Conservation (phyloP, 2,329 filamentous ascomycete species). For the Colletotrichum tofieldiae region DNA sequence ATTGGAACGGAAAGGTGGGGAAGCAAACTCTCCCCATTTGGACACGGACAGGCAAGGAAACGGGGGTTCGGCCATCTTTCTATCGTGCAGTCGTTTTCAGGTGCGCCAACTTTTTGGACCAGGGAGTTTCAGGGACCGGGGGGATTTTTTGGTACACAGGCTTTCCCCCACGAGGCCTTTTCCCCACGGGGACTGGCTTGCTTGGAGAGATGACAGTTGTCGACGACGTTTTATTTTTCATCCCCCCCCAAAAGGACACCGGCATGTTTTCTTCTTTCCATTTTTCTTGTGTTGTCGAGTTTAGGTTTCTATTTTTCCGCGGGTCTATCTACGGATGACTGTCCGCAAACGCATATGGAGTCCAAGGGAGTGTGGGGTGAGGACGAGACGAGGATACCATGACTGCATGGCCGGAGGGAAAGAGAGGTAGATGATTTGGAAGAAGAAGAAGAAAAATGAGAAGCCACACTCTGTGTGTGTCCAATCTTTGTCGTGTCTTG, state of each 20-base stretch:
- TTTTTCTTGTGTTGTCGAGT: conserved; percentile 8
- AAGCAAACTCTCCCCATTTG: conserved; percentile 8
- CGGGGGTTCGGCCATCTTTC: conserved; percentile 35
- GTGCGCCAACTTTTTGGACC: conserved; percentile 18
- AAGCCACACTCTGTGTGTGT: conserved; percentile 32
- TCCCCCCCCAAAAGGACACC: conserved; percentile 15
- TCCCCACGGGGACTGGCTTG: conserved; percentile 10
- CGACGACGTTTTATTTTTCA: not conserved
- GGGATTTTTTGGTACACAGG: conserved; percentile 24
- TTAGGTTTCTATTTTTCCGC: conserved; percentile 16
- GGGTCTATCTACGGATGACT: conserved; percentile 39
- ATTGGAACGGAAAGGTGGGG: conserved; percentile 36
- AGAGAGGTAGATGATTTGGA: conserved; percentile 31
- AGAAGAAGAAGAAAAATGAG: conserved; percentile 24
- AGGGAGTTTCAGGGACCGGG: conserved; percentile 26
- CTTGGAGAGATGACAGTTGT: conserved; percentile 21
- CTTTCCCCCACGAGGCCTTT: conserved; percentile 21
- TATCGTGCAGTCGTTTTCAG: conserved; percentile 25
- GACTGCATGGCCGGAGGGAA: conserved; percentile 31
- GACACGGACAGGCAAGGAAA: conserved; percentile 35
- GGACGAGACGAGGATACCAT: conserved; percentile 38
- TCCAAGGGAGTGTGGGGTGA: conserved; percentile 17
- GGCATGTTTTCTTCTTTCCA: conserved; percentile 3
- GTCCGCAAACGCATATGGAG: conserved; percentile 36
- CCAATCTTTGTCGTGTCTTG: not conserved